Evolutionary conservation across 1,284 basidiomycete genomes (phyloP).

Genomic region (Malassezia vespertilionis): DNA sequence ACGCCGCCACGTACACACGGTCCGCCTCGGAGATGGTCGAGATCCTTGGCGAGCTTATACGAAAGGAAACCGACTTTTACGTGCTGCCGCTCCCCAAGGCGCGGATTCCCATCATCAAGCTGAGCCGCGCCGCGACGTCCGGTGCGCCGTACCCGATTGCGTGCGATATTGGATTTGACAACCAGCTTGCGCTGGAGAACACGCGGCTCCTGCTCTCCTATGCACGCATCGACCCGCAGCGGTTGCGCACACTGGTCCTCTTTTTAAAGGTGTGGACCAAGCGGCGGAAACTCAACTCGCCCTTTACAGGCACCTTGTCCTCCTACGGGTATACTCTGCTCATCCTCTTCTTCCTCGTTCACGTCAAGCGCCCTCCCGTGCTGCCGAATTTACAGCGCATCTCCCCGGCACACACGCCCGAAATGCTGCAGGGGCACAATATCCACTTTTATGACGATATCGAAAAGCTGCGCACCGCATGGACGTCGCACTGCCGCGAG

Average conservation of each 20-base stretch:
- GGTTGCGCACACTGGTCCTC: slow-evolving; percentile 83
- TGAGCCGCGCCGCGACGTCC: slow-evolving; percentile 74
- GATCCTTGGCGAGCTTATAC: slow-evolving; percentile 81
- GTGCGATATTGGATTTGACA: slow-evolving; percentile 97
- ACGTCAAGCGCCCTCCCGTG: slow-evolving; percentile 60
- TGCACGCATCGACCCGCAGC: slow-evolving; percentile 87
- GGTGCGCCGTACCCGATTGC: slow-evolving; percentile 62
- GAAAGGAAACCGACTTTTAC: slow-evolving; percentile 91
- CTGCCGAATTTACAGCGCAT: slow-evolving; percentile 49
- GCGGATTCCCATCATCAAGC: slow-evolving; percentile 95
- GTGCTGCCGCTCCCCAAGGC: slow-evolving; percentile 94
- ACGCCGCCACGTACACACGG: no score
- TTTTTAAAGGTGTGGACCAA: slow-evolving; percentile 99
- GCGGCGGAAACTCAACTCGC: slow-evolving; percentile 92
- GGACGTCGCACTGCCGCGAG: slow-evolving; percentile 86
- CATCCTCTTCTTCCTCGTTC: slow-evolving; percentile 91
- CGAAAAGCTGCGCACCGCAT: slow-evolving; percentile 74
- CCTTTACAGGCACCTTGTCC: slow-evolving; percentile 88
- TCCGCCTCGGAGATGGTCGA: slow-evolving; percentile 73
- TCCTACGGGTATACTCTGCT: slow-evolving; percentile 96
- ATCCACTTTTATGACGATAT: slow-evolving; percentile 91
- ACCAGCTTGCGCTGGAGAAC: slow-evolving; percentile 89
- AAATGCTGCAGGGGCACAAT: slow-evolving; percentile 56
- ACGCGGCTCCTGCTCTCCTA: slow-evolving; percentile 91
- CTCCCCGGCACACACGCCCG: slow-evolving; percentile 47